phyloP scores from a whole-genome alignment of 202 grass and related monocot species.

The Zoysia matrella region DNA sequence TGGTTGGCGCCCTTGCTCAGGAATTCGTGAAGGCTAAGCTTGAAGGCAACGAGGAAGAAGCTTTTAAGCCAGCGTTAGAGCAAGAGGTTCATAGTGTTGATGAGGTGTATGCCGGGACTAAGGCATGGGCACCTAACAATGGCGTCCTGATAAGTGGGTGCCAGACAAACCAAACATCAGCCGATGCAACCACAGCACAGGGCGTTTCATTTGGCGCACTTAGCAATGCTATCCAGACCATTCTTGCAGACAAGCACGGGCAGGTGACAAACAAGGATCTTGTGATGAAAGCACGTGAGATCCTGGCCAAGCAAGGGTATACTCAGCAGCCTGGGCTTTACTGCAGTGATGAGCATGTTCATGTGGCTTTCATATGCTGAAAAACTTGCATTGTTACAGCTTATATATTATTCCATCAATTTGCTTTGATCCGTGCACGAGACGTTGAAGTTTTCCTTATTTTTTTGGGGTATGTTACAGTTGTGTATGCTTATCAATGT shows the following conservation, averaged over 20 bases:
- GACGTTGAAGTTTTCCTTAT: slow-evolving; percentile 24
- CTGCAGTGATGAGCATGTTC: slow-evolving; percentile 73
- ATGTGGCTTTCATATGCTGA: slow-evolving; percentile 84
- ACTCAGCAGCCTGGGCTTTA: slow-evolving; percentile 89
- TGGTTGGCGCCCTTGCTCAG: slow-evolving; percentile 76
- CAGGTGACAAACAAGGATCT: slow-evolving; percentile 73
- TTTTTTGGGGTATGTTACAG: background rate
- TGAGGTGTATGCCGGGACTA: slow-evolving; percentile 70
- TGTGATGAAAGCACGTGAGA: slow-evolving; percentile 64
- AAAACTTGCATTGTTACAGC: slow-evolving; percentile 17
- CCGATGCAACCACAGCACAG: slow-evolving; percentile 61
- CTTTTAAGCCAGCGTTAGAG: slow-evolving; percentile 68
- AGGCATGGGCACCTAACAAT: slow-evolving; percentile 64
- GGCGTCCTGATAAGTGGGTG: slow-evolving; percentile 88
- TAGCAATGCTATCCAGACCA: slow-evolving; percentile 86
- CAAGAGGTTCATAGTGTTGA: slow-evolving; percentile 60
- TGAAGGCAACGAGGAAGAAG: slow-evolving; percentile 62
- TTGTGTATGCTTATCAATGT: too few relatives aligned
- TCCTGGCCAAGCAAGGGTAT: slow-evolving; percentile 78
- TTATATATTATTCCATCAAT: background rate
- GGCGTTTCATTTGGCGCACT: slow-evolving; percentile 75
- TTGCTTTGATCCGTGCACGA: slow-evolving; percentile 20
- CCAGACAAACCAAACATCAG: slow-evolving; percentile 91
- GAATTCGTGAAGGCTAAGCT: slow-evolving; percentile 82
- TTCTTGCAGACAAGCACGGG: slow-evolving; percentile 54